Evolutionary conservation across 179 eudicot genomes (phyloP), one percentile per base, ranked within the genome.

Genomic region (Camellia oleifera): DNA sequence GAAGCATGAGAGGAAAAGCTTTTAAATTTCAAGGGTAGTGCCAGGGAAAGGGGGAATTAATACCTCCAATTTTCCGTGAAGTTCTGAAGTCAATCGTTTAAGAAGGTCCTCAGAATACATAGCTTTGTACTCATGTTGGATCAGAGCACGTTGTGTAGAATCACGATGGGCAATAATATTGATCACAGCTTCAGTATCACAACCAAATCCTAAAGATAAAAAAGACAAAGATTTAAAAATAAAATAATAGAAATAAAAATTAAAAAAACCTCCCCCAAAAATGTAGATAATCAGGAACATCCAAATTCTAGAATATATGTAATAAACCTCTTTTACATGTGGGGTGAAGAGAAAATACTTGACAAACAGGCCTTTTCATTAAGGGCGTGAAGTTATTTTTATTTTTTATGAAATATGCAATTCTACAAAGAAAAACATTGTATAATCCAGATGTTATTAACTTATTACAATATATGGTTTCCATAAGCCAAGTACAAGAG

Each of bases 11-110:
- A 44, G 5, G 15, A 1, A 23, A 65, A 20, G 40, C 65, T 61
- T 61, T 17, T 0, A 72, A 57, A 58, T 58, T 26, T 20, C 56
- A 60, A 32, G 14, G 12, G 15, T 44, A 44, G 15, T 3, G 8
- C 50, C 9, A 46, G 54, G 11, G 10, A 26, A 14, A 13, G 18
- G 73, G 66, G 26, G 32, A 23, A 45, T 32, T 15, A 17, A 45
- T 87, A 89, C 90, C 89, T 89, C 90, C 64, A 88, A 69, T 69
- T 89, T 86, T 45, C 92, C 92, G 70, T 44, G 78, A 66, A 89
- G 89, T 77, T 89, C 92, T 79, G 84, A 86, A 18, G 78, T 45
- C 26, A 89, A 72, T 62, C 90, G 87, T 73, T 88, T 88, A 10
- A 80, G 82, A 72, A 89, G 74, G 71, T 88, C 92, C 73, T 88